A percentile compares a stretch with the other conserved stretches of the same genome.
phyloP scores from a whole-genome alignment of 805 yeast species.

The Ogataea neopini region DNA sequence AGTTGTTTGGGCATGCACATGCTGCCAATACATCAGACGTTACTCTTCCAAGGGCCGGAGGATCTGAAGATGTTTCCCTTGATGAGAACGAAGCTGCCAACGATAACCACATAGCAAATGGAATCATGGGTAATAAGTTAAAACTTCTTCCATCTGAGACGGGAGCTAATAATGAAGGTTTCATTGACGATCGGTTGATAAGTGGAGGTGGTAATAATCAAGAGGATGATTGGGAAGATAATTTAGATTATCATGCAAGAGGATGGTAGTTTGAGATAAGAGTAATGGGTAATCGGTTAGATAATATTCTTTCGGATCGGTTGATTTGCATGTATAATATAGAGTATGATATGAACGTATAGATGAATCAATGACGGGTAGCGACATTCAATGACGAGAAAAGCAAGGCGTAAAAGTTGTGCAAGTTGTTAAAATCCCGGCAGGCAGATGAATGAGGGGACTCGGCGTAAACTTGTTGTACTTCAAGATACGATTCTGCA shows the following conservation, averaged over 20 bases:
- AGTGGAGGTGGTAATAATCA: conserved; percentile 2
- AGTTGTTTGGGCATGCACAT: conserved; percentile 2
- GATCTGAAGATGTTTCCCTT: background rate
- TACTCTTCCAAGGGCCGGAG: background rate
- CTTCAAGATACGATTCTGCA: too few species aligned
- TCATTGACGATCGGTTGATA: conserved; percentile 18
- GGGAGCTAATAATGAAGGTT: conserved; percentile 2
- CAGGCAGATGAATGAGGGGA: too few species aligned
- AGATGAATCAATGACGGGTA: background rate
- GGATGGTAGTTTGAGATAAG: conserved; percentile 38
- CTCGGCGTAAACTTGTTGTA: too few species aligned
- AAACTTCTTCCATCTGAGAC: conserved; percentile 26
- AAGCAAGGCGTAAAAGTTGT: too few species aligned
- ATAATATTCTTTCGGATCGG: background rate
- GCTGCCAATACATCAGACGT: background rate
- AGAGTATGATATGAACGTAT: conserved; percentile 1
- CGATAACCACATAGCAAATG: conserved; percentile 28
- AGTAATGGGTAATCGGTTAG: background rate
- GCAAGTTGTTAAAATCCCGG: too few species aligned
- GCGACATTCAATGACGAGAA: too few species aligned
- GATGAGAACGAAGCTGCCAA: background rate
- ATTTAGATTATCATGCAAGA: conserved; percentile 42
- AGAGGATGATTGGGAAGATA: conserved; percentile 33
- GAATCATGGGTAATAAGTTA: conserved; percentile 32
- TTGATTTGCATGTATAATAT: conserved; percentile 3